phyloP scores from a whole-genome alignment of 805 yeast genomes.

The Maudiozyma bulderi region DNA sequence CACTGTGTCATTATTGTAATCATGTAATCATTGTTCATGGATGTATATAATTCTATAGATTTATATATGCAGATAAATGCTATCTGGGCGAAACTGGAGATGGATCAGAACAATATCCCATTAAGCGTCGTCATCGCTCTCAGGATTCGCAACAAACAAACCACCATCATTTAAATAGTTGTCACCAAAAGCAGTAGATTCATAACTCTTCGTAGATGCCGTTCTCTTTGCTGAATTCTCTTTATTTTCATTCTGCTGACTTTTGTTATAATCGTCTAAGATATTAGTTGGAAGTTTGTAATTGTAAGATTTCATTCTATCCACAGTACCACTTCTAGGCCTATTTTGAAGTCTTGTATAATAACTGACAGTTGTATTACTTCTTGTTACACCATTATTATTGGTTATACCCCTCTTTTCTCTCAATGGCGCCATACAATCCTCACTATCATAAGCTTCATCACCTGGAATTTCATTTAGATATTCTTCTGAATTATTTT shows the following conservation, averaged over 20 bases:
- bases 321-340: constrained; percentile 21
- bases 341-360: constrained; percentile 24
- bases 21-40: too few species aligned
- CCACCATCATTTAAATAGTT: constrained; percentile 12
- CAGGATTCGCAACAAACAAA: constrained; percentile 26
- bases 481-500: constrained; percentile 14
- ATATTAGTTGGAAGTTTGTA: constrained; percentile 18
- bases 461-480: constrained; percentile 29
- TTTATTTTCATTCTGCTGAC: neutral
- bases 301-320: constrained; percentile 10
- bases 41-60: too few species aligned
- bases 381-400: constrained; percentile 13
- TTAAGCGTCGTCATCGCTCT: constrained; percentile 14
- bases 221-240: constrained; percentile 1
- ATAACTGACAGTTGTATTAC: constrained; percentile 26
- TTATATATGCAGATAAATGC: too few species aligned
- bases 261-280: constrained; percentile 11
- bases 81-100: too few species aligned
- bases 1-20: too few species aligned
- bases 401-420: constrained; percentile 9
- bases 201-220: constrained; percentile 4
- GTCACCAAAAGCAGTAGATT: constrained; percentile 3
- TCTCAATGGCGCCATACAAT: constrained; percentile 25
- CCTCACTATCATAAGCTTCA: constrained; percentile 30
- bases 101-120: too few species aligned